A percentile compares a stretch with the other conserved stretches of the same genome.
phyloP scores from a whole-genome alignment of 441 rosid species.

The Macaranga tanarius region DNA sequence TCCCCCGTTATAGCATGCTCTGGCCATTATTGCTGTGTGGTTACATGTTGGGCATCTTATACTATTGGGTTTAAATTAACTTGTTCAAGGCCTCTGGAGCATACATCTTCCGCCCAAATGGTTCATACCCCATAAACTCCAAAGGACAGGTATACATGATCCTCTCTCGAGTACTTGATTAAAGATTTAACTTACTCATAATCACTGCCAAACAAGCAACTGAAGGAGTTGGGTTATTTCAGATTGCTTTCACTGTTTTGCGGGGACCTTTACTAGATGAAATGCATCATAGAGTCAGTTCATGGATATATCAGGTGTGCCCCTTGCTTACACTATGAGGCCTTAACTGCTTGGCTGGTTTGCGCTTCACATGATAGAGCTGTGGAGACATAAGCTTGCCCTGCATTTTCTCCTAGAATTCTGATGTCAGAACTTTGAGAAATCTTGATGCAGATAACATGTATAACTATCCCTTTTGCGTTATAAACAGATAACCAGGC shows the following conservation, averaged over 20 bases:
- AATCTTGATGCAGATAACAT: constrained; percentile 9
- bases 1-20: constrained; percentile 5
- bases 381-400: background rate
- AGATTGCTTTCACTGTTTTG: constrained; percentile 66
- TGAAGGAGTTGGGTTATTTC: constrained; percentile 30
- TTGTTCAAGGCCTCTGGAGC: constrained; percentile 78
- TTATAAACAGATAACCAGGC: constrained; percentile 61
- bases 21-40: constrained; percentile 17
- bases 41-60: background rate
- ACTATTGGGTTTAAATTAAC: background rate
- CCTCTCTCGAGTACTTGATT: constrained; percentile 36
- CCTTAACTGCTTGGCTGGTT: background rate
- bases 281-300: constrained; percentile 73
- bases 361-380: background rate
- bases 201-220: constrained; percentile 10
- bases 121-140: constrained; percentile 57
- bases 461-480: constrained; percentile 21
- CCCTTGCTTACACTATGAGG: background rate
- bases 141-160: constrained; percentile 44
- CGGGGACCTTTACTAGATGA: constrained; percentile 81
- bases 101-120: constrained; percentile 95
- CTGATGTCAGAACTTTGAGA: background rate
- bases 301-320: constrained; percentile 92
- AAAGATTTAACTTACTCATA: constrained; percentile 12
- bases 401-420: background rate